Conservation (phyloP, 2,329 filamentous ascomycete genomes). For the Aspergillus fischeri region DNA sequence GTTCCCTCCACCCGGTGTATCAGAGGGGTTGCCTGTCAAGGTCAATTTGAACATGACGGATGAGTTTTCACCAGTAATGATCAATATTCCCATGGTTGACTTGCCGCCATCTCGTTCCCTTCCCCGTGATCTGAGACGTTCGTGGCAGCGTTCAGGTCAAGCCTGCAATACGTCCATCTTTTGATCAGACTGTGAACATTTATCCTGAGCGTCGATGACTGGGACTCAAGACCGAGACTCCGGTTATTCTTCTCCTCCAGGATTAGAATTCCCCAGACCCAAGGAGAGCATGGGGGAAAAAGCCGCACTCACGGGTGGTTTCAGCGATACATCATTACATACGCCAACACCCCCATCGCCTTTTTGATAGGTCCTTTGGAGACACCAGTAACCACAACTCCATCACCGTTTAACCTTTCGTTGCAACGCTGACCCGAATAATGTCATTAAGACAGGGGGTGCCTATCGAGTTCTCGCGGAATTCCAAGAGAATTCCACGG, state of each 20-base stretch:
- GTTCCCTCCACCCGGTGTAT: not conserved
- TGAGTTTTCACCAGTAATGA: not conserved
- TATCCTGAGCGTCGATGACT: not conserved
- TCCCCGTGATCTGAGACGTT: not conserved
- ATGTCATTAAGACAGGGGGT: not conserved
- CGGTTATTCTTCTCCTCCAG: not conserved
- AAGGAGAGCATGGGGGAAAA: not conserved
- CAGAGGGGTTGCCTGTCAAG: not conserved
- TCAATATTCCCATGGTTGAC: not conserved
- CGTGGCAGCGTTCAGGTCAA: not conserved
- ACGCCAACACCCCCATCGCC: not conserved
- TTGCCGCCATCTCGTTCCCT: not conserved
- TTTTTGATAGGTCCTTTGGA: not conserved
- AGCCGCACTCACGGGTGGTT: not conserved
- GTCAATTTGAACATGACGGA: not conserved
- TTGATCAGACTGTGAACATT: not conserved
- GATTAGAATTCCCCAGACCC: not conserved
- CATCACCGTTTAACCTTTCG: not conserved
- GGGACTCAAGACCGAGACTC: not conserved
- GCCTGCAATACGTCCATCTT: not conserved
- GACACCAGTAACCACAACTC: not conserved
- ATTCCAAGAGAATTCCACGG: not conserved
- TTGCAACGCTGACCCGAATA: not conserved
- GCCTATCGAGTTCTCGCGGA: not conserved
- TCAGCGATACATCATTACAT: not conserved